Conservation (phyloP, 306 rosid genomes). For the Bauhinia variegata region DNA sequence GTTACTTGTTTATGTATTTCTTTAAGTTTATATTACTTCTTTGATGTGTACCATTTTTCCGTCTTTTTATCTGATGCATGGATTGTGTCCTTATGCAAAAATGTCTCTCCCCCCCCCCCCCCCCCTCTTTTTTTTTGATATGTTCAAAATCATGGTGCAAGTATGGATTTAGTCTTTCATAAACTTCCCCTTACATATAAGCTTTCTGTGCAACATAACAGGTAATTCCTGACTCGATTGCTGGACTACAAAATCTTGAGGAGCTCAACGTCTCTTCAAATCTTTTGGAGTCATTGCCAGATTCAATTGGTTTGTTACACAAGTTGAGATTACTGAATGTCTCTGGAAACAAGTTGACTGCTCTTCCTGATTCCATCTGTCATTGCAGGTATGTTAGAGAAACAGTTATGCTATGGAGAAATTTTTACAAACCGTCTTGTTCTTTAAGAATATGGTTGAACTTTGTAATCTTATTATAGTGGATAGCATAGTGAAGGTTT, state of each 20-base stretch:
- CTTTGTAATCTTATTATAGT: background rate
- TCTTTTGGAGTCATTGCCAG: conserved; percentile 70
- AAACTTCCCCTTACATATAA: conserved; percentile 9
- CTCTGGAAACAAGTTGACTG: conserved; percentile 69
- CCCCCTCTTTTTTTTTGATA: too few species aligned
- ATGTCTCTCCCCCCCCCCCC: too few species aligned
- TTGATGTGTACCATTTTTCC: background rate
- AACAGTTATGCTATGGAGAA: background rate
- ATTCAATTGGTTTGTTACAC: conserved; percentile 81
- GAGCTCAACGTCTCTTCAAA: conserved; percentile 83
- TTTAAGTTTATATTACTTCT: background rate
- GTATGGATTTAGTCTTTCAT: conserved; percentile 18
- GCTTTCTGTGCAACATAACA: conserved; percentile 40
- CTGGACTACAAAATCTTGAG: conserved; percentile 73
- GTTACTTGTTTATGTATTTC: background rate
- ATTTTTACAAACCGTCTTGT: background rate
- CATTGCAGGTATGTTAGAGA: conserved; percentile 68
- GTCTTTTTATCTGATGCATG: background rate
- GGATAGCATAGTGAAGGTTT: conserved; percentile 12
- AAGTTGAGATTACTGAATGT: conserved; percentile 72
- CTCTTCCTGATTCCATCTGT: conserved; percentile 83
- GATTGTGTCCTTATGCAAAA: background rate
- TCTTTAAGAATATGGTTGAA: conserved; percentile 14
- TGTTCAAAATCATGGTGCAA: conserved; percentile 4
- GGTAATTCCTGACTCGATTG: conserved; percentile 80